phyloP scores from a whole-genome alignment of 495 filamentous ascomycete species.

The Penicillium herquei region DNA sequence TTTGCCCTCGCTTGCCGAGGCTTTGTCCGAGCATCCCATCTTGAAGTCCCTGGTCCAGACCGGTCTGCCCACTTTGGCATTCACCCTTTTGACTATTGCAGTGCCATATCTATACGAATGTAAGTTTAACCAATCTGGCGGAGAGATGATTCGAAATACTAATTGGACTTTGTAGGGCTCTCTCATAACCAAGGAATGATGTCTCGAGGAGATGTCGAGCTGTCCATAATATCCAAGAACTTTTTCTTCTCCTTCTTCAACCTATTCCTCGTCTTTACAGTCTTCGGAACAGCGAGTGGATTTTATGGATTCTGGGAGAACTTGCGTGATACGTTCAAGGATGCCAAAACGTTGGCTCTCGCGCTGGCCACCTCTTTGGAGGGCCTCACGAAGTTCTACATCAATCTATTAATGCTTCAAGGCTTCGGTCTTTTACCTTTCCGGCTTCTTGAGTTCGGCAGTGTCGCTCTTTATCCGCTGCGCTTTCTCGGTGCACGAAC shows the following conservation, averaged over 20 bases:
- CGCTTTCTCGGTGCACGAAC: constrained; percentile 76
- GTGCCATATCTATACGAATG: constrained; percentile 96
- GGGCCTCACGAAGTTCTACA: constrained; percentile 76
- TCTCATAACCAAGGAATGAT: constrained; percentile 91
- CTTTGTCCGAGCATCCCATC: constrained; percentile 64
- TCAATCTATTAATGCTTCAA: constrained; percentile 93
- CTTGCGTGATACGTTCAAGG: constrained; percentile 69
- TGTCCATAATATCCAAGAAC: constrained; percentile 95
- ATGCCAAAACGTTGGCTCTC: constrained; percentile 75
- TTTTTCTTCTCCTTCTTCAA: constrained; percentile 99
- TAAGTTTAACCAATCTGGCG: constrained; percentile 28
- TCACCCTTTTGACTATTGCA: constrained; percentile 81
- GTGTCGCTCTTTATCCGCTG: constrained; percentile 80
- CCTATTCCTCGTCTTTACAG: constrained; percentile 91
- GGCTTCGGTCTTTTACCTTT: constrained; percentile 90
- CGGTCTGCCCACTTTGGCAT: constrained; percentile 77
- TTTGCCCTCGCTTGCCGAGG: constrained; percentile 65
- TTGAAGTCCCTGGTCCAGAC: constrained; percentile 77
- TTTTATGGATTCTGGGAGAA: constrained; percentile 67
- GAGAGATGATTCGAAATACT: background rate
- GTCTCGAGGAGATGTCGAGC: constrained; percentile 90
- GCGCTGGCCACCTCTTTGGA: constrained; percentile 74
- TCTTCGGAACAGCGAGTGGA: constrained; percentile 77
- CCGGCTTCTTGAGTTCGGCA: constrained; percentile 86
- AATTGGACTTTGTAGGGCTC: constrained; percentile 48